A percentile compares a stretch with the other conserved stretches of the same genome.
Conservation (phyloP, 768 basidiomycete species). For the Amanita fuliginea region DNA sequence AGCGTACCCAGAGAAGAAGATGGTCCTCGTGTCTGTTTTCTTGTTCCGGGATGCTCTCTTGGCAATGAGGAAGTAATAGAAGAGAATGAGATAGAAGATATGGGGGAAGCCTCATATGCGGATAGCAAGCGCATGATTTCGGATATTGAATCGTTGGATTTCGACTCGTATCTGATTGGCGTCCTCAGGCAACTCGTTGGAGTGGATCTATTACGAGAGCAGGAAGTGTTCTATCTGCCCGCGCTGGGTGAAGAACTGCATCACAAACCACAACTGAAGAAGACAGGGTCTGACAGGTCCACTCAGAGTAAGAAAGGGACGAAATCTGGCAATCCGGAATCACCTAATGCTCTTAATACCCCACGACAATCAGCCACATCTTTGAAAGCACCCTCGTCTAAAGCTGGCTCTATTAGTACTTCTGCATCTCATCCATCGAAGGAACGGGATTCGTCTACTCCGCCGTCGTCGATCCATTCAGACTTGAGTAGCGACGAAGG, state of each 20-base stretch:
- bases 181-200: constrained; percentile 52
- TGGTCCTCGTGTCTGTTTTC: constrained; percentile 44
- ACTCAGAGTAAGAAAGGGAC: constrained; percentile 8
- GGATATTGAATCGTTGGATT: constrained; percentile 38
- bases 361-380: constrained; percentile 16
- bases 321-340: constrained; percentile 11
- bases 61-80: constrained; percentile 44
- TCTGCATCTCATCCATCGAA: constrained; percentile 11
- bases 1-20: constrained; percentile 46
- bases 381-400: constrained; percentile 14
- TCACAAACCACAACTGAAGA: constrained; percentile 13
- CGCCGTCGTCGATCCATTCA: constrained; percentile 15
- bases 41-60: constrained; percentile 61
- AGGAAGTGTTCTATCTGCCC: constrained; percentile 56
- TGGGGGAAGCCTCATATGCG: constrained; percentile 42
- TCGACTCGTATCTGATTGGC: constrained; percentile 43
- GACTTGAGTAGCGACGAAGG: constrained; percentile 18
- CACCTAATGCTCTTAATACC: constrained; percentile 12
- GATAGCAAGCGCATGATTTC: constrained; percentile 36
- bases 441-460: constrained; percentile 14
- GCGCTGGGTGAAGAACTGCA: constrained; percentile 30
- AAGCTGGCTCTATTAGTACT: constrained; percentile 18
- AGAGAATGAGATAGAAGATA: constrained; percentile 50
- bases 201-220: constrained; percentile 50
- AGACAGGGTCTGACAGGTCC: constrained; percentile 11